Conservation (phyloP, 768 basidiomycete species). For the Lanmaoa rubissima region DNA sequence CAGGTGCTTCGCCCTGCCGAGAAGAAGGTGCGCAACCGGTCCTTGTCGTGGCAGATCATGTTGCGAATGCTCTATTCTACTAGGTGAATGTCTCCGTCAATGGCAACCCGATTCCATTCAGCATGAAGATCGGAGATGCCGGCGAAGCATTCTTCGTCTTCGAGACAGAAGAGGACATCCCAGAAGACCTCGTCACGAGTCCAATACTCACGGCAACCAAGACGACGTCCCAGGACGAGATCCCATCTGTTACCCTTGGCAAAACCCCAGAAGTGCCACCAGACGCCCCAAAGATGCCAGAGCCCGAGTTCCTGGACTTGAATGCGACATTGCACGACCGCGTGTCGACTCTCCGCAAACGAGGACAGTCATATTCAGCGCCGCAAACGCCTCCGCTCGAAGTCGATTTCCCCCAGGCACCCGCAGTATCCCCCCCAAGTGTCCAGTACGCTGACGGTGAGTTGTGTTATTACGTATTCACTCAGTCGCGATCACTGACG, state of each 20-base stretch:
- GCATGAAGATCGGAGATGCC: constrained; percentile 98
- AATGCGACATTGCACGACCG: constrained; percentile 43
- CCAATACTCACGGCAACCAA: constrained; percentile 75
- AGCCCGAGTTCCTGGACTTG: constrained; percentile 86
- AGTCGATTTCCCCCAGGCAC: constrained; percentile 42
- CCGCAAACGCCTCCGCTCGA: constrained; percentile 37
- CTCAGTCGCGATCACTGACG: background rate
- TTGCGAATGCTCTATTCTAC: background rate
- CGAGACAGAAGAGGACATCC: constrained; percentile 93
- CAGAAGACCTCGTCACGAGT: constrained; percentile 89
- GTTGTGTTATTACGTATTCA: constrained; percentile 12
- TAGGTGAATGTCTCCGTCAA: constrained; percentile 91
- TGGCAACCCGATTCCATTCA: constrained; percentile 81
- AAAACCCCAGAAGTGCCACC: constrained; percentile 13
- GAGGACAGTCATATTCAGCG: constrained; percentile 26
- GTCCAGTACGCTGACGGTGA: constrained; percentile 63
- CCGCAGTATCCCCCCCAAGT: constrained; percentile 48
- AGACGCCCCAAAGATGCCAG: constrained; percentile 32
- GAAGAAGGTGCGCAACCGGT: constrained; percentile 64
- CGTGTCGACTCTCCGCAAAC: constrained; percentile 19
- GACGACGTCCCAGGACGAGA: constrained; percentile 28
- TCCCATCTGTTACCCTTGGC: constrained; percentile 20
- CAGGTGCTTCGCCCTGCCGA: constrained; percentile 91
- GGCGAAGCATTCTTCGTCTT: constrained; percentile 99
- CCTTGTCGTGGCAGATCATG: background rate